These are phyloP conservation scores for Amanita exitialis DNA, from an alignment of 768 basidiomycete genomes.

Conservation along the genomic window DNA sequence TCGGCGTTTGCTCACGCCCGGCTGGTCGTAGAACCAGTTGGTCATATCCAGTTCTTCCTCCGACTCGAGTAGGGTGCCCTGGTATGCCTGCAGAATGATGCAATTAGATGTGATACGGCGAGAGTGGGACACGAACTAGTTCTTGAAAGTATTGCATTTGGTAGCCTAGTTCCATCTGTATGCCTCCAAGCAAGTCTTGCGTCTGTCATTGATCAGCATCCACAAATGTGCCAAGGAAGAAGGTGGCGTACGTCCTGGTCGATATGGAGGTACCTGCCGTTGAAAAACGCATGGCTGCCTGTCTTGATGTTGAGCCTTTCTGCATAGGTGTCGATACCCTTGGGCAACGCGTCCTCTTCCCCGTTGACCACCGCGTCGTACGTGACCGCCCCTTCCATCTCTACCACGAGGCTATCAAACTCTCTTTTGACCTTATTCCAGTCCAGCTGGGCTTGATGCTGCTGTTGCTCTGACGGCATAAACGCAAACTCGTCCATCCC, in stretches of 20 bases:
- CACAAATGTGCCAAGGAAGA: neutral
- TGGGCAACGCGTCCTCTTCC: conserved; percentile 14
- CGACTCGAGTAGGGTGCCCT: conserved; percentile 44
- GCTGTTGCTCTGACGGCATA: neutral
- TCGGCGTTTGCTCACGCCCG: conserved; percentile 57
- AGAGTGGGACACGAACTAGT: conserved; percentile 32
- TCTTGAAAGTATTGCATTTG: conserved; percentile 69
- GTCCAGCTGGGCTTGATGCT: neutral
- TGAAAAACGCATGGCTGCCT: conserved; percentile 59
- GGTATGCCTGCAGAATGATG: conserved; percentile 39
- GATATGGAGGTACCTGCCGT: conserved; percentile 71
- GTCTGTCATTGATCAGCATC: neutral
- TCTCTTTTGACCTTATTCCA: neutral
- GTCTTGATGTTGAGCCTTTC: conserved; percentile 46
- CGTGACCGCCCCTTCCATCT: conserved; percentile 21
- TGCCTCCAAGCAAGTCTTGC: conserved; percentile 54
- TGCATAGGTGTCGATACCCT: conserved; percentile 41
- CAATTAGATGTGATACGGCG: neutral
- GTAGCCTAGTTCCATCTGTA: conserved; percentile 48
- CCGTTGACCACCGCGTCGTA: conserved; percentile 14
- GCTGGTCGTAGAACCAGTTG: conserved; percentile 87
- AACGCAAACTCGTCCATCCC: conserved; percentile 10
- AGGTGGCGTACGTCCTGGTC: conserved; percentile 38
- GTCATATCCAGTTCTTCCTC: conserved; percentile 36
- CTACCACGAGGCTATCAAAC: conserved; percentile 19